phyloP scores from a whole-genome alignment of 139 green algal genomes.

The Chlamydomonas asymmetrica region DNA sequence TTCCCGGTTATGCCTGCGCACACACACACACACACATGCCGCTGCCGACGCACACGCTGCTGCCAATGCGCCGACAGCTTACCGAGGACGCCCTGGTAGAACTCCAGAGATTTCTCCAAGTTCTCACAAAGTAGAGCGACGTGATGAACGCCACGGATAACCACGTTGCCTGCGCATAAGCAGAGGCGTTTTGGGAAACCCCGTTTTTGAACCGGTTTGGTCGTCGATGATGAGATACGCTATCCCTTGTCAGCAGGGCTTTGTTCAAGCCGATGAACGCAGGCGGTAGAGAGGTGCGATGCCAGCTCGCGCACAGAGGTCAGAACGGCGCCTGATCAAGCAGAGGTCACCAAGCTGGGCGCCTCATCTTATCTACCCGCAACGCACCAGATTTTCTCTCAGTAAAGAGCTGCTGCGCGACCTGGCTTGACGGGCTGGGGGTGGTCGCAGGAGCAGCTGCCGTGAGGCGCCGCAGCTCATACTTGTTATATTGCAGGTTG shows the following conservation, averaged over 20 bases:
- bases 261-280: too few relatives aligned
- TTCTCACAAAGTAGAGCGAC: constrained; percentile 81
- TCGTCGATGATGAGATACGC: too few relatives aligned
- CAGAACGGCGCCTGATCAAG: too few relatives aligned
- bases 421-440: too few relatives aligned
- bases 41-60: background rate
- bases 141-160: constrained; percentile 85
- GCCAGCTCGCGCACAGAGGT: too few relatives aligned
- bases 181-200: background rate
- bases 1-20: background rate
- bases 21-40: constrained; percentile 3
- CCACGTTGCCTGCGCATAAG: constrained; percentile 39
- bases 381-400: constrained; percentile 4
- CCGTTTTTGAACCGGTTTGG: too few relatives aligned
- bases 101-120: constrained; percentile 75
- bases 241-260: too few relatives aligned
- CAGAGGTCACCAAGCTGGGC: too few relatives aligned
- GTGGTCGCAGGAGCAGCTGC: background rate
- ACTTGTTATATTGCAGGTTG: background rate
- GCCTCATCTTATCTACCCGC: background rate
- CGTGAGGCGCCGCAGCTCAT: background rate
- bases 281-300: background rate
- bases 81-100: constrained; percentile 82
- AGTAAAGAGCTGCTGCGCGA: constrained; percentile 5
- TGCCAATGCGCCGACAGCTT: constrained; percentile 7